Percentiles rank a stretch among this genome's conserved stretches.
phyloP scores from a whole-genome alignment of 2,329 filamentous ascomycete genomes.

The Cladosporium sp. region DNA sequence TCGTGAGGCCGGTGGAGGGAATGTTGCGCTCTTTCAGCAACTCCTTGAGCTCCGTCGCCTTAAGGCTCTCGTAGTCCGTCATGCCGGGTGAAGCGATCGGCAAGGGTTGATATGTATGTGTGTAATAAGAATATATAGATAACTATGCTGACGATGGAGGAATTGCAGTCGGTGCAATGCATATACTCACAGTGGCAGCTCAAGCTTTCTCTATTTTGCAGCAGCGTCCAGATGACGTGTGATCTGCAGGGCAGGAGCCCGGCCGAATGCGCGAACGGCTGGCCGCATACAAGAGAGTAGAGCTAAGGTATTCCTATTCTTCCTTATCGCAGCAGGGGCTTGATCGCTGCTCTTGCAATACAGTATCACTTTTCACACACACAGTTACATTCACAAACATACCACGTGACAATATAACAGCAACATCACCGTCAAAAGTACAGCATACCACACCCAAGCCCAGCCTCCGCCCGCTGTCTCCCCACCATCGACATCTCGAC shows the following conservation, averaged over 20 bases:
- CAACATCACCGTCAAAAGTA: background rate
- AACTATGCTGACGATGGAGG: background rate
- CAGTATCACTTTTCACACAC: background rate
- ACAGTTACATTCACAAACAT: background rate
- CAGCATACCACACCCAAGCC: background rate
- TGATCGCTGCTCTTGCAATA: background rate
- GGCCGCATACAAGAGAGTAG: background rate
- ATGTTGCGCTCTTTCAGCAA: slow-evolving; percentile 50
- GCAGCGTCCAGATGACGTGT: background rate
- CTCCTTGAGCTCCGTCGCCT: slow-evolving; percentile 48
- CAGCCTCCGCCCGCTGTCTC: background rate
- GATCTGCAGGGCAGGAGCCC: slow-evolving; percentile 1
- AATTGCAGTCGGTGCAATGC: background rate
- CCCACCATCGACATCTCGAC: slow-evolving; percentile 6
- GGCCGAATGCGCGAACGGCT: background rate
- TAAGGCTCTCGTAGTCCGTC: slow-evolving; percentile 48
- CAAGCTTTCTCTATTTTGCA: slow-evolving; percentile 18
- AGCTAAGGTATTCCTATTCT: background rate
- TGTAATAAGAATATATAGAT: background rate
- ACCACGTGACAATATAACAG: background rate
- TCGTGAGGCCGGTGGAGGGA: slow-evolving; percentile 46
- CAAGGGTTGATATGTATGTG: background rate
- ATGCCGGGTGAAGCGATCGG: slow-evolving; percentile 20
- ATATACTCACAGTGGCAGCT: background rate
- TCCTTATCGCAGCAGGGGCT: slow-evolving; percentile 1